These are phyloP conservation scores for Schizochytrium sp. DNA, from an alignment of 108 stramenopile genomes.

Conservation along the genomic window DNA sequence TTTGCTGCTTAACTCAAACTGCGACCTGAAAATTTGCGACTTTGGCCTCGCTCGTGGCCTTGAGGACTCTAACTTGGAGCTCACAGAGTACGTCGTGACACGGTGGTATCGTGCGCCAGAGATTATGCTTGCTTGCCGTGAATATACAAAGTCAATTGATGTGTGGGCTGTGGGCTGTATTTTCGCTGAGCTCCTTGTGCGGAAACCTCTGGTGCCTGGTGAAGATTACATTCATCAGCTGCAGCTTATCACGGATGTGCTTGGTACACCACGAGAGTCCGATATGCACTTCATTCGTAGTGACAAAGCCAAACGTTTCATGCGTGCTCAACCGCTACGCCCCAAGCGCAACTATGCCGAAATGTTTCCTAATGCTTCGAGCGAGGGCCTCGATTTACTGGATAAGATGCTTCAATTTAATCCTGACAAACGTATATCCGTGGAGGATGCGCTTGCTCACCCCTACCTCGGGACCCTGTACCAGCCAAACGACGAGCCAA, in stretches of 20 bases:
- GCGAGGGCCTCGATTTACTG: constrained; percentile 79
- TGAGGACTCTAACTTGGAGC: constrained; percentile 48
- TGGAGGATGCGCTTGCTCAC: constrained; percentile 80
- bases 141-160: constrained; percentile 73
- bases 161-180: constrained; percentile 75
- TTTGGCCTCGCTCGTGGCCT: constrained; percentile 75
- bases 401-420: constrained; percentile 80
- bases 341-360: constrained; percentile 27
- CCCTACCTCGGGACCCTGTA: constrained; percentile 85
- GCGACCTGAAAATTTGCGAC: constrained; percentile 78
- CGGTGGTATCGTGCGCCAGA: constrained; percentile 83
- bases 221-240: constrained; percentile 77
- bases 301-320: constrained; percentile 89
- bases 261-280: constrained; percentile 82
- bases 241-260: constrained; percentile 60
- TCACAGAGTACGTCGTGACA: constrained; percentile 82
- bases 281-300: constrained; percentile 93
- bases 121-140: constrained; percentile 78
- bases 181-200: constrained; percentile 72
- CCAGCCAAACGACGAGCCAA: constrained; percentile 78
- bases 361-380: constrained; percentile 68
- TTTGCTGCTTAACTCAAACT: constrained; percentile 77
- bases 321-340: constrained; percentile 85
- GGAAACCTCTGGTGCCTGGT: constrained; percentile 79
- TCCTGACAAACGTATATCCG: constrained; percentile 79